These are phyloP conservation scores for Annulohypoxylon truncatum DNA, from an alignment of 2,329 filamentous ascomycete genomes.

Conservation along the genomic window DNA sequence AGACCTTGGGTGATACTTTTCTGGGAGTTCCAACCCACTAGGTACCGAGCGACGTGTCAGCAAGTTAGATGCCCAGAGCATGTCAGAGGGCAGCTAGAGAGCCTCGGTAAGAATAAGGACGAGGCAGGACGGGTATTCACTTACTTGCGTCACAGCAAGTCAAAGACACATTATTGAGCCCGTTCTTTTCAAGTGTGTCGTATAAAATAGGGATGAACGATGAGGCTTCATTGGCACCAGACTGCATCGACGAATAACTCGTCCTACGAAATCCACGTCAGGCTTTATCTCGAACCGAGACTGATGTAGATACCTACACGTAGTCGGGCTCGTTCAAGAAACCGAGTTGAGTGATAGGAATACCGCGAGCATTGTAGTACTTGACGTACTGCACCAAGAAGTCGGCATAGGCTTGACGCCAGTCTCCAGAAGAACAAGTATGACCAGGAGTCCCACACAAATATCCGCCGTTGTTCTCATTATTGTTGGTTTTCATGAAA, in stretches of 20 bases:
- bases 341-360: conserved; percentile 59
- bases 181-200: conserved; percentile 36
- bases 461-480: conserved; percentile 46
- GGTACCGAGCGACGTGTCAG: not conserved
- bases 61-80: not conserved
- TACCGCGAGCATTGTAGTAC: conserved; percentile 57
- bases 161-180: conserved; percentile 38
- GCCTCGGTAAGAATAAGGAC: too few relatives aligned
- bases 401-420: conserved; percentile 61
- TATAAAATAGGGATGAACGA: conserved; percentile 37
- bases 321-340: conserved; percentile 62
- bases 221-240: conserved; percentile 37
- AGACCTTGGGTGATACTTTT: conserved; percentile 52
- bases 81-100: not conserved
- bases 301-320: conserved; percentile 31
- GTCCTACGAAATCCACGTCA: conserved; percentile 18
- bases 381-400: conserved; percentile 61
- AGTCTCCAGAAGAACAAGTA: conserved; percentile 56
- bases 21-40: conserved; percentile 53
- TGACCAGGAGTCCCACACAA: conserved; percentile 56
- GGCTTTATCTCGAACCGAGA: too few relatives aligned
- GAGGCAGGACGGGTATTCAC: not conserved
- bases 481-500: conserved; percentile 59
- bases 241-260: conserved; percentile 41
- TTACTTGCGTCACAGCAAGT: conserved; percentile 47